Base-by-base conservation (phyloP, 2,329 filamentous ascomycete species). In the Dactylellina cionopaga region DNA sequence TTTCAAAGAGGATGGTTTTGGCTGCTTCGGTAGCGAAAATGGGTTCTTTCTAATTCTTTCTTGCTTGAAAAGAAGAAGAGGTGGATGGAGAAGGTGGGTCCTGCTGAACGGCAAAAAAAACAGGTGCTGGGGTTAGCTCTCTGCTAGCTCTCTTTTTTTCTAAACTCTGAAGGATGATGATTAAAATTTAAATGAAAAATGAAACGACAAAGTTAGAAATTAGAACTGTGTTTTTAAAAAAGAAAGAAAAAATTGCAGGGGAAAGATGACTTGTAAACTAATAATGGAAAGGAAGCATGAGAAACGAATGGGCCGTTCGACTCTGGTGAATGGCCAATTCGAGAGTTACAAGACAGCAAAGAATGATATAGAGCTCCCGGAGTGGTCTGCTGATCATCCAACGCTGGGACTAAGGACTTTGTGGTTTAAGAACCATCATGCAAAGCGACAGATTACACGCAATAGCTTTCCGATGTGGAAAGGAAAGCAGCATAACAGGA, bases 341-440 rank as follows among this genome's bases (percentile, higher is more conserved):
- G 43, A 62, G 29, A 15, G 43, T 10, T 51, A 25, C 22, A 31
- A 25, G 25, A 19, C 37, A 31, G 7, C 49, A 22, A 39, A 51
- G 58, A 46, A 51, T 15, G 31, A 44, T 46, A 64, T 65, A 65
- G 68, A 72, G 68, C 68, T 72, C 68, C 68, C 55, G 52, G 27
- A 43, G 17, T 43, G 68, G 68, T 72, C 68, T 64, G 68, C 68
- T 72, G 68, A 72, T 72, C 66, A 69, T 70, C 65, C 56, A 64
- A 33, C 58, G 35, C 60, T 60, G 37, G 55, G 55, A 52, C 58
- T 43, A 72, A 63, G 35, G 24, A 13, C 37, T 13, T 22, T 17
- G 15, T 44, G 13, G 41, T 60, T 52, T 31, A 31, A 51, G 51
- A 41, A 69, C 39, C 55, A 69, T 55, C 55, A 60, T 68, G 63